These are phyloP conservation scores for Plasmodium adleri DNA, from an alignment of 169 alveolate genomes.

Conservation along the genomic window DNA sequence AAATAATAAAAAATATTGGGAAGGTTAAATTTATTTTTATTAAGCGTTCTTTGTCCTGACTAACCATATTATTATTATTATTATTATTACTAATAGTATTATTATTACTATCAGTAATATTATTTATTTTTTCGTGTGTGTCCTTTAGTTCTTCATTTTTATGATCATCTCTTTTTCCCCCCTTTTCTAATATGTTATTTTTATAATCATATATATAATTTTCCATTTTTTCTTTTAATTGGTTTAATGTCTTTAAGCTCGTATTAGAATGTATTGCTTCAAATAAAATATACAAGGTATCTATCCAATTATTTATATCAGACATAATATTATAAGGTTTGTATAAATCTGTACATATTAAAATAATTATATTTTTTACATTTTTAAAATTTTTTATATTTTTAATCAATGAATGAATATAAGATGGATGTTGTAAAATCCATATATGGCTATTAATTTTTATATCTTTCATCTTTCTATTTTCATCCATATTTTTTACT, in stretches of 20 bases:
- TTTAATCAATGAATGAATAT: conserved; percentile 39
- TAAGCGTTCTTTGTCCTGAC: not conserved
- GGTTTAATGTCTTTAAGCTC: conserved; percentile 3
- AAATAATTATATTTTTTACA: conserved; percentile 34
- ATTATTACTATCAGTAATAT: not conserved
- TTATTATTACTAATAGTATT: not conserved
- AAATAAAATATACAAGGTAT: conserved; percentile 19
- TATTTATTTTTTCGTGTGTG: not conserved
- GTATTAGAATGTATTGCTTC: conserved; percentile 27
- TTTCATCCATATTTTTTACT: conserved; percentile 45
- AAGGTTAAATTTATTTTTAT: conserved; percentile 53
- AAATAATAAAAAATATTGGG: conserved; percentile 57
- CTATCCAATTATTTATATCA: conserved; percentile 54
- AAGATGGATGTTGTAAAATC: conserved; percentile 55
- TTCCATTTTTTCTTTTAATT: conserved; percentile 24
- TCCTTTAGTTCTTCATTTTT: not conserved
- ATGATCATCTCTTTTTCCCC: not conserved
- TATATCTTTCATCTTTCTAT: conserved; percentile 32
- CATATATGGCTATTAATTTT: conserved; percentile 64
- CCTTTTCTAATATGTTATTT: conserved; percentile 12
- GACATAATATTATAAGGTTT: conserved; percentile 65
- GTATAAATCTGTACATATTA: conserved; percentile 60
- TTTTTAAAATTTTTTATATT: conserved; percentile 43
- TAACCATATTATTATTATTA: not conserved
- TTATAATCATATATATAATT: conserved; percentile 49